These are phyloP conservation scores for Penicillium glabrum DNA, from an alignment of 2,329 filamentous ascomycete genomes.

Conservation along the genomic window DNA sequence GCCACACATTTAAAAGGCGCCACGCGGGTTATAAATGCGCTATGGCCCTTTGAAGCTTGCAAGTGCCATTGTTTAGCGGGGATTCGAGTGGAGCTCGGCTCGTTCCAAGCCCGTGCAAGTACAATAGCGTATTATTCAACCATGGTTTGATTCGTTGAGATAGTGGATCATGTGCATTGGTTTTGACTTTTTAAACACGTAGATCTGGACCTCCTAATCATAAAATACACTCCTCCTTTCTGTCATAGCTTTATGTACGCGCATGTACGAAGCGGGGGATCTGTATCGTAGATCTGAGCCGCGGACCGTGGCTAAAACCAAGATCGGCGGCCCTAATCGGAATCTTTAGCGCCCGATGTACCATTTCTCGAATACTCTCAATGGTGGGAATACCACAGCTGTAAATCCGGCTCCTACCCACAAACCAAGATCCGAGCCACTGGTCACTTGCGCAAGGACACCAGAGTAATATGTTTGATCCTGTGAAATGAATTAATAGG, in stretches of 20 bases:
- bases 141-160: background rate
- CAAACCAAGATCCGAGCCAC: constrained; percentile 38
- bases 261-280: background rate
- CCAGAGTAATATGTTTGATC: constrained; percentile 42
- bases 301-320: background rate
- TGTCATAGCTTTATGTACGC: background rate
- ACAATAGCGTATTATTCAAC: too few species aligned
- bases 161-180: background rate
- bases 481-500: constrained; percentile 11
- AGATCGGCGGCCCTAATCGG: background rate
- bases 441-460: constrained; percentile 33
- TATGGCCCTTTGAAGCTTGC: background rate
- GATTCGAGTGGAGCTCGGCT: background rate
- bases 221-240: background rate
- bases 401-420: constrained; percentile 40
- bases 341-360: constrained; percentile 26
- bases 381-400: constrained; percentile 32
- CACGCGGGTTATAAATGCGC: background rate
- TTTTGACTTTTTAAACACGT: too few species aligned
- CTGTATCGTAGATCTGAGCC: background rate
- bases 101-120: too few species aligned
- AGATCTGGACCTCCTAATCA: too few species aligned
- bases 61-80: background rate
- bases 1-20: background rate
- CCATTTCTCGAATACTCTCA: constrained; percentile 35